Evolutionary conservation across 2,329 filamentous ascomycete genomes (phyloP), one percentile per base, ranked within the genome.

Genomic region (Alternaria sp.): DNA sequence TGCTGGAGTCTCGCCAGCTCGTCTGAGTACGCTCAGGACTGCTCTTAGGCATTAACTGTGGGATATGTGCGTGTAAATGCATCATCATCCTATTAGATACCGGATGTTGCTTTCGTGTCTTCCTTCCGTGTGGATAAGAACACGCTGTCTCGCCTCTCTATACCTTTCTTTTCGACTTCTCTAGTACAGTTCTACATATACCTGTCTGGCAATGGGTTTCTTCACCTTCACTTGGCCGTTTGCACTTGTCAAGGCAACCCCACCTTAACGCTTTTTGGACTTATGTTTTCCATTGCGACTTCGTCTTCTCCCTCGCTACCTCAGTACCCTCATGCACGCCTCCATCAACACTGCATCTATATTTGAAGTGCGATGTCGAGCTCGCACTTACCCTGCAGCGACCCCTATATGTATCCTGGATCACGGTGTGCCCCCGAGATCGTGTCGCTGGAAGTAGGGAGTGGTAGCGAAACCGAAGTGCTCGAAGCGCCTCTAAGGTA

Each of bases 171-270:
- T 11, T 14, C 20, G 22, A 4, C 20, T 24, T 5, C 34, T 8
- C 24, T 20, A 22, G 30, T 48, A 30, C 18, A 7, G 12, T 14
- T 24, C 11, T n/a, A 32, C 2, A 24, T 11, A 22, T 48, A 12
- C 5, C 18, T 24, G 7, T 7, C 34, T 14, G n/a, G 14, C 11
- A 24, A 11, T 24, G 5, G 30, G 46, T 16, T n/a, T 28, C 22
- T 51, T 39, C 48, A 26, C 48, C 24, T 39, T 51, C 48, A 51
- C 48, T 26, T 51, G 16, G 18, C 16, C 34, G 34, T 39, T 51
- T 51, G 48, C 48, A 14, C 18, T 32, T 26, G n/a, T 14, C 16
- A 24, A 51, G 22, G 24, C 18, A 16, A 51, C 48, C 34, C 32
- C 32, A 5, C 48, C 18, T 51, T 39, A 34, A 39, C 48, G 3